Base-by-base conservation (phyloP, 495 filamentous ascomycete genomes). In the Lasiosphaeria hispida region DNA sequence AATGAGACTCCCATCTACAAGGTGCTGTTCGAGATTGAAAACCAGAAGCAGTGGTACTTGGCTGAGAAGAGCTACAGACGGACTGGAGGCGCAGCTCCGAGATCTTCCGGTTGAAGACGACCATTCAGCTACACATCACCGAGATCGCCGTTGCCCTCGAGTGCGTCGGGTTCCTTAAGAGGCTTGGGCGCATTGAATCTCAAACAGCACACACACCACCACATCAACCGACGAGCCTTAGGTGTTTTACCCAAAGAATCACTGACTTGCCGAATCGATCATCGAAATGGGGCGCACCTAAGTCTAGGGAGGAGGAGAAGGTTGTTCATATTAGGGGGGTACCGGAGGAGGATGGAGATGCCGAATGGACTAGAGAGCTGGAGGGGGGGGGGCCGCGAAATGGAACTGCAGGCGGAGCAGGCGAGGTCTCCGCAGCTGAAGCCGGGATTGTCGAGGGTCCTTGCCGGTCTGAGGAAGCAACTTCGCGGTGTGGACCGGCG, bases 131-230 rank as follows among this genome's bases (percentile, higher is more conserved):
- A 10, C 80, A 85, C 62, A 77, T 83, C 58, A 72, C 77, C 33
- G 84, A 77, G 19, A 77, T 87, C 52, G 78, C 83, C 14, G 78
- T 86, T 38, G 71, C 82, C n/a, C 78, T 86, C 51, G 74, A 81
- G 39, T 86, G 87, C 54, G 75, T 79, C 47, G 23, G 23, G 5
- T 30, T 30, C 23, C 5, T 30, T 30, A n/a, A n/a, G n/a, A n/a
- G n/a, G n/a, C n/a, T n/a, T n/a, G n/a, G n/a, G n/a, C n/a, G n/a
- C n/a, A n/a, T n/a, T n/a, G n/a, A n/a, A n/a, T n/a, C n/a, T n/a
- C n/a, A n/a, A n/a, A n/a, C n/a, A n/a, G n/a, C n/a, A n/a, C n/a
- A n/a, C 23, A 30, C 23, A 30, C 5, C 5, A 30, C 23, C 23
- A 30, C 5, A 30, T 30, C 23, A 30, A 30, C 23, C 23, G 5